Base-by-base conservation (phyloP, 2,329 filamentous ascomycete genomes). In the Alternaria consortialis region DNA sequence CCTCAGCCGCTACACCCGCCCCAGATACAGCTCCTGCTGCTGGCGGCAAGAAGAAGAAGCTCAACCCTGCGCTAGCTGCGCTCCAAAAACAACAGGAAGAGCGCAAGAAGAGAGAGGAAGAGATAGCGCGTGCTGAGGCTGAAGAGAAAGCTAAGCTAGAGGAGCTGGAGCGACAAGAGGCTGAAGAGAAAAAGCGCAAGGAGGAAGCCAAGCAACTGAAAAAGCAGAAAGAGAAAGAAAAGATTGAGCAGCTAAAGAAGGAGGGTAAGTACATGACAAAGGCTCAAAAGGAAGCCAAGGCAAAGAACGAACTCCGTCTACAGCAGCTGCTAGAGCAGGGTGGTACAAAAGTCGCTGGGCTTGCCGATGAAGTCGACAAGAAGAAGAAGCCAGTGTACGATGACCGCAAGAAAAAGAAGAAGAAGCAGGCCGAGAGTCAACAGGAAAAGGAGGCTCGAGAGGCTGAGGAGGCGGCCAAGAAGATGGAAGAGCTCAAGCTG, bases 221-320 rank as follows among this genome's bases (percentile, higher is more conserved):
- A 85, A 95, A 94, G 84, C 91, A 93, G 73, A 93, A 88, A 76
- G 92, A 96, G 73, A 94, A 91, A 83, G 91, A 94, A 78, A 92
- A 87, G 80, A 89, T 94, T 62, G 92, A 95, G 75, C 90, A 94
- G 81, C 86, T 93, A 58, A 95, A 94, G 86, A 92, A 91, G 78
- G 91, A 93, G 77, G 92, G 92, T 77, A 94, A 92, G 74, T 94
- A 91, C 80, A 82, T 94, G 73, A 94, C 92, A 67, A 94, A 94
- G 80, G 91, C 92, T 13, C 91, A 96, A 77, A 91, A 89, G 75
- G 91, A 94, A 72, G 91, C 92, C 74, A 92, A 93, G 81, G 89
- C 90, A 25, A 87, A 89, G 72, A 90, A 92, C 69, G 91, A 94
- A 80, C 84, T 89, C 72, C 93, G 93, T 71, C 81, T 94, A 56